Conservation (phyloP, 768 basidiomycete genomes). For the Serendipita sp. region DNA sequence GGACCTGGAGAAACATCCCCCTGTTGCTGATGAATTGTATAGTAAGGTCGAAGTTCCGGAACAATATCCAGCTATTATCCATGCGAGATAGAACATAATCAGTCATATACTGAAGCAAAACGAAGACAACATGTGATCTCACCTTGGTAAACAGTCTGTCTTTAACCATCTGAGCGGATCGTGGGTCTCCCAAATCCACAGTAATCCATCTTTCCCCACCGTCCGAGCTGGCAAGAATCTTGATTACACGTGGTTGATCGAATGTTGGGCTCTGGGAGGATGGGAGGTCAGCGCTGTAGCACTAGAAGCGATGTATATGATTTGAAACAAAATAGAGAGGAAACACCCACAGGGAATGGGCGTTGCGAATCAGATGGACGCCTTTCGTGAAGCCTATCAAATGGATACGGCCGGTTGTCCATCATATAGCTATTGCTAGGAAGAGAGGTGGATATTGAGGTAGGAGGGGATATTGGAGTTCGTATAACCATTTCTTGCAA, state of each 20-base stretch:
- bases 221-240: slow-evolving; percentile 4
- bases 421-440: not conserved
- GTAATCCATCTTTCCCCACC: not conserved
- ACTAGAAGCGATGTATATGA: not conserved
- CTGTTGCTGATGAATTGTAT: slow-evolving; percentile 1
- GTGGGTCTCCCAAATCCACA: slow-evolving; percentile 1
- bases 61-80: not conserved
- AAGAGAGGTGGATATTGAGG: not conserved
- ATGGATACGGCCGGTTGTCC: not conserved
- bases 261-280: slow-evolving; percentile 2
- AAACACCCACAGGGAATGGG: not conserved
- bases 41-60: not conserved
- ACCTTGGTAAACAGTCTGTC: slow-evolving; percentile 3
- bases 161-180: slow-evolving; percentile 5
- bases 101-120: not conserved
- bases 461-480: not conserved
- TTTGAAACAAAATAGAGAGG: not conserved
- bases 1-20: not conserved
- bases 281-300: not conserved
- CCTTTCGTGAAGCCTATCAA: slow-evolving; percentile 2
- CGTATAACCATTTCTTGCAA: not conserved
- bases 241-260: slow-evolving; percentile 5
- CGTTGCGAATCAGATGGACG: slow-evolving; percentile 4
- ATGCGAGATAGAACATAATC: not conserved
- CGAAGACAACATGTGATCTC: not conserved